phyloP scores from a whole-genome alignment of 192 early-diverging fungal genomes.

The Podila horticola region DNA sequence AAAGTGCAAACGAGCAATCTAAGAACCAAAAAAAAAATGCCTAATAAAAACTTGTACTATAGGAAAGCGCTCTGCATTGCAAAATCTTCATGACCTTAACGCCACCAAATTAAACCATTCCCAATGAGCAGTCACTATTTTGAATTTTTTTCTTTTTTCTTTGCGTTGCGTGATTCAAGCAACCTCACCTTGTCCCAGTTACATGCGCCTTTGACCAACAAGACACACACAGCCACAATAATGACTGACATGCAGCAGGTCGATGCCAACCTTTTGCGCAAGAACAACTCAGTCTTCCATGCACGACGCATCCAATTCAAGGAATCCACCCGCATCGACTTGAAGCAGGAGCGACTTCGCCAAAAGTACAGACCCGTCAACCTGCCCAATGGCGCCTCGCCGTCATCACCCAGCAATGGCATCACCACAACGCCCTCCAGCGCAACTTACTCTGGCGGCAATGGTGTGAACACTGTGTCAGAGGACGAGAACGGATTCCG shows the following conservation, averaged over 20 bases:
- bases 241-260: slow-evolving; percentile 8
- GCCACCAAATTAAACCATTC: no score
- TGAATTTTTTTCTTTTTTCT: neutral
- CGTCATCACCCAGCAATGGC: slow-evolving; percentile 7
- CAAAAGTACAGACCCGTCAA: slow-evolving; percentile 75
- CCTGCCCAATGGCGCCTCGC: slow-evolving; percentile 6
- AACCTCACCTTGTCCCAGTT: neutral
- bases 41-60: no score
- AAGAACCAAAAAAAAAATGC: neutral
- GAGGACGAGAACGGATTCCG: slow-evolving; percentile 73
- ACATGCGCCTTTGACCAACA: neutral
- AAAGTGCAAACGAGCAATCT: slow-evolving; percentile 63
- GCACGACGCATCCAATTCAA: slow-evolving; percentile 72
- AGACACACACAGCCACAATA: neutral
- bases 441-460: slow-evolving; percentile 18
- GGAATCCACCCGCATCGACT: slow-evolving; percentile 64
- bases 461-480: neutral
- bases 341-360: slow-evolving; percentile 68
- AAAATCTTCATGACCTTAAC: no score
- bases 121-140: neutral
- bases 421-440: neutral
- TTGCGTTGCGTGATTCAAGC: neutral
- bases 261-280: slow-evolving; percentile 35
- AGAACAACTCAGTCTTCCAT: slow-evolving; percentile 40
- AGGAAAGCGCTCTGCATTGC: no score